Percentiles rank a stretch among this genome's conserved stretches.
Evolutionary conservation across 164 flowering plant species (phyloP).

Genomic region (Tetracentron sinense): DNA sequence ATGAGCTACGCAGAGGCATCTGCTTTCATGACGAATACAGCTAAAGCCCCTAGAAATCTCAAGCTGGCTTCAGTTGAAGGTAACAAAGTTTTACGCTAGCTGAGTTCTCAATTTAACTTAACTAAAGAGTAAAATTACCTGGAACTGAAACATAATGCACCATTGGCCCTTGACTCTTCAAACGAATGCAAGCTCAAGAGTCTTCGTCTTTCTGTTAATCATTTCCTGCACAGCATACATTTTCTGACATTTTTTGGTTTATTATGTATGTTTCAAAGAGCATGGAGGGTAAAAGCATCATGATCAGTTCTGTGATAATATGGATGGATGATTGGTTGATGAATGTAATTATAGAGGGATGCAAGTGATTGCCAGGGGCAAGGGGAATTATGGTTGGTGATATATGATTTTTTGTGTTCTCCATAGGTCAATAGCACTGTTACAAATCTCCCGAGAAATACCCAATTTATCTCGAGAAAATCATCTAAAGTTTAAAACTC

Average conservation of each 20-base stretch:
- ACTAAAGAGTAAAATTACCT: too few species aligned
- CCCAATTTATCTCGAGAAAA: too few species aligned
- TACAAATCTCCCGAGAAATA: too few species aligned
- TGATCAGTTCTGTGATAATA: conserved; percentile 16
- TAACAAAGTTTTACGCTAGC: too few species aligned
- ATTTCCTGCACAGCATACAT: conserved; percentile 28
- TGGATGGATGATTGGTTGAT: conserved; percentile 16
- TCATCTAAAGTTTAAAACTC: too few species aligned
- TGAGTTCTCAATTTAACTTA: too few species aligned
- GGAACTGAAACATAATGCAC: too few species aligned
- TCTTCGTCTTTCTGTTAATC: background rate
- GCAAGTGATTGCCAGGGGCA: conserved; percentile 9
- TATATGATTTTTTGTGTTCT: conserved; percentile 12
- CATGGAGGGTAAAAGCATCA: conserved; percentile 23
- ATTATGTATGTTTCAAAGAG: conserved; percentile 8
- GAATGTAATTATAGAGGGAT: conserved; percentile 13
- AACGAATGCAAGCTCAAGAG: background rate
- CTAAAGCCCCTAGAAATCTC: too few species aligned
- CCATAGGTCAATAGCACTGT: too few species aligned
- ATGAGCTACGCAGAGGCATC: too few species aligned
- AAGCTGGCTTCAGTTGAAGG: too few species aligned
- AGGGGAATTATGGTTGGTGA: conserved; percentile 15
- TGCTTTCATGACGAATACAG: too few species aligned
- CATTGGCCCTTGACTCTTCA: background rate
- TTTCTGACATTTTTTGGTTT: conserved; percentile 12